These are phyloP conservation scores for Thelephora ganbajun DNA, from an alignment of 768 basidiomycete genomes.

Conservation along the genomic window DNA sequence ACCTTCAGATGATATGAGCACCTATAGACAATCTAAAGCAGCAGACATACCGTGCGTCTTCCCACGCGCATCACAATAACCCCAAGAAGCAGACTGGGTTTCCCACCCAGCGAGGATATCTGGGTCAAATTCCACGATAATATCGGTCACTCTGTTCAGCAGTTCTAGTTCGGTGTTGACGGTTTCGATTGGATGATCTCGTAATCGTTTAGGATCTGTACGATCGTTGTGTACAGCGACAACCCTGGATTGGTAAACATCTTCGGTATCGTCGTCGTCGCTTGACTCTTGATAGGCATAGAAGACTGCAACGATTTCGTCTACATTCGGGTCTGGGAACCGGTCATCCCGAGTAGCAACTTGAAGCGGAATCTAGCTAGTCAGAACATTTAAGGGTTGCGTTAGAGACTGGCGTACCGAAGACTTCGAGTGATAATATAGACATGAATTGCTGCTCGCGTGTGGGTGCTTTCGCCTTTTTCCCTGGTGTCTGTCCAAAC, in stretches of 20 bases:
- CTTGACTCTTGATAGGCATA: constrained; percentile 52
- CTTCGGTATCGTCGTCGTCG: constrained; percentile 23
- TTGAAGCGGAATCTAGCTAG: constrained; percentile 13
- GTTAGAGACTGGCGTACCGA: constrained; percentile 39
- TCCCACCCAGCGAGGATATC: constrained; percentile 93
- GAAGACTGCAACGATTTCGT: constrained; percentile 57
- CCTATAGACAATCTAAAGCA: background rate
- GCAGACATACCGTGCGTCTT: constrained; percentile 34
- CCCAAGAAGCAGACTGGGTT: constrained; percentile 80
- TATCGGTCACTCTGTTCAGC: constrained; percentile 62
- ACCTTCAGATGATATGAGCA: constrained; percentile 26
- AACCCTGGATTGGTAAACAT: constrained; percentile 28
- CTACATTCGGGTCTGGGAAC: constrained; percentile 51
- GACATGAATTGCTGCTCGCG: constrained; percentile 67
- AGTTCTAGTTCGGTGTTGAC: constrained; percentile 67
- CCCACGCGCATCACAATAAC: constrained; percentile 67
- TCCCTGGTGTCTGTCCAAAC: too few species aligned
- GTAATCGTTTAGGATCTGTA: constrained; percentile 27
- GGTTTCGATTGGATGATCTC: constrained; percentile 31
- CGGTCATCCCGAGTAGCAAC: constrained; percentile 45
- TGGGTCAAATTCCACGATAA: constrained; percentile 68
- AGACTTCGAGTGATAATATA: constrained; percentile 70
- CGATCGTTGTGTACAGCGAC: constrained; percentile 34
- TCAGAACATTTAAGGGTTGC: background rate
- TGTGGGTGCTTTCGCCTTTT: constrained; percentile 6